Conservation (phyloP, 331 rosid species). For the Acacia pycnantha region DNA sequence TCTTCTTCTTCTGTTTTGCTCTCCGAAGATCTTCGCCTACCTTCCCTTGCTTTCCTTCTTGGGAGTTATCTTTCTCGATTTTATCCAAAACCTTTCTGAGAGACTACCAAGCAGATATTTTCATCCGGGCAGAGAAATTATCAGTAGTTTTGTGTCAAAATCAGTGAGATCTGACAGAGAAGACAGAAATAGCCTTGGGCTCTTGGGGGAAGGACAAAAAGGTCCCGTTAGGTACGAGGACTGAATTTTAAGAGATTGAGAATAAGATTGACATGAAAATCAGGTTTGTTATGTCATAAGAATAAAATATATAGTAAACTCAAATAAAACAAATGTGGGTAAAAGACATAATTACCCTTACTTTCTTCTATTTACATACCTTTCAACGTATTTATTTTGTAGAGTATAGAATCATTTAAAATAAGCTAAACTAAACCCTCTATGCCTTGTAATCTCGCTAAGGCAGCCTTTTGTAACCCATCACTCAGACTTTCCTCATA, state of each 20-base stretch:
- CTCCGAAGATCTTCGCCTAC: neutral
- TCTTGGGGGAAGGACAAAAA: neutral
- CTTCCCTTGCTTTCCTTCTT: constrained; percentile 12
- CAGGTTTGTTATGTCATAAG: neutral
- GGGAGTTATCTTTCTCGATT: constrained; percentile 20
- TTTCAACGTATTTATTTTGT: too few relatives aligned
- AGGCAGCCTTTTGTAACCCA: too few relatives aligned
- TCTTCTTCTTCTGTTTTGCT: neutral
- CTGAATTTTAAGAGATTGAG: neutral
- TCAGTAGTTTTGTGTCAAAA: neutral
- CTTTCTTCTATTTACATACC: too few relatives aligned
- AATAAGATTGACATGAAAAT: neutral
- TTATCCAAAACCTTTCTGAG: constrained; percentile 28
- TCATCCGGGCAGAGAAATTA: neutral
- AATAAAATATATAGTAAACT: too few relatives aligned
- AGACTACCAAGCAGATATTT: constrained; percentile 4
- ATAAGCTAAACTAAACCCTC: too few relatives aligned
- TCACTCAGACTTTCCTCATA: too few relatives aligned
- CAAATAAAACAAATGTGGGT: too few relatives aligned
- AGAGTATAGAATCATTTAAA: too few relatives aligned
- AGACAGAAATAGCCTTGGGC: constrained; percentile 3
- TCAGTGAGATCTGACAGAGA: neutral
- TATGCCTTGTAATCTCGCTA: too few relatives aligned
- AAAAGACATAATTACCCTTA: too few relatives aligned
- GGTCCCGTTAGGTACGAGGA: neutral